Evolutionary conservation across 768 basidiomycete species (phyloP), one percentile per base, ranked within the genome.

Genomic region (Leccinellum albellum): DNA sequence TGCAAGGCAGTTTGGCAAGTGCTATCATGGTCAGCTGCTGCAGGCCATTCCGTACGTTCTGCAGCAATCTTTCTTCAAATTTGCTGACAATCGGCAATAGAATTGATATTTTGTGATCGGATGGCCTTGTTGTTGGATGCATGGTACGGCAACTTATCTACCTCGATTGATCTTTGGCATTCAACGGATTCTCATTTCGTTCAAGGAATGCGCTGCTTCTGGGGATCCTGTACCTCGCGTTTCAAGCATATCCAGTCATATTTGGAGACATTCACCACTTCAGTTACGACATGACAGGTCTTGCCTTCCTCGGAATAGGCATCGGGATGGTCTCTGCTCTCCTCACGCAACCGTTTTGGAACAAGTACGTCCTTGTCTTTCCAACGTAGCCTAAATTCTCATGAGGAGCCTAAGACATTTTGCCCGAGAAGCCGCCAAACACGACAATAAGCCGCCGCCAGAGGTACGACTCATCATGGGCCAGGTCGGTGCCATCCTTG

Each of bases 101-200:
- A 84, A 67, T 73, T 91, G 6, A 72, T 89, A 5, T 42, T 82
- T 0, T 80, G 76, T 50, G 88, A 94, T 61, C 77, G 80, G n/a
- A 93, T 92, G 89, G 86, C 87, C 0, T 75, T 91, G 4, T 70
- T 87, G 5, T 75, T 93, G 9, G 79, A 90, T 67, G 68, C 80
- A 14, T 92, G 90, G 91, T 87, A 68, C 3, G 78, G 6, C 9
- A 42, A 12, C 12, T 42, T 35, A 35, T 28, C 65, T 29, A 28
- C 26, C 21, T 28, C 33, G 29, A 53, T 48, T 10, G 9, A 37
- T 45, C 20, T 1, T 28, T 66, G 8, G 62, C 45, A 12, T 37
- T 32, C 1, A 9, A 32, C 35, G 28, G 50, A 24, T 17, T 10
- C 5, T 33, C 45, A n/a, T 49, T 54, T 42, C 6, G 12, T 23